These are phyloP conservation scores for Leccinum pallidistipes DNA, from an alignment of 1,284 basidiomycete species.

Conservation along the genomic window DNA sequence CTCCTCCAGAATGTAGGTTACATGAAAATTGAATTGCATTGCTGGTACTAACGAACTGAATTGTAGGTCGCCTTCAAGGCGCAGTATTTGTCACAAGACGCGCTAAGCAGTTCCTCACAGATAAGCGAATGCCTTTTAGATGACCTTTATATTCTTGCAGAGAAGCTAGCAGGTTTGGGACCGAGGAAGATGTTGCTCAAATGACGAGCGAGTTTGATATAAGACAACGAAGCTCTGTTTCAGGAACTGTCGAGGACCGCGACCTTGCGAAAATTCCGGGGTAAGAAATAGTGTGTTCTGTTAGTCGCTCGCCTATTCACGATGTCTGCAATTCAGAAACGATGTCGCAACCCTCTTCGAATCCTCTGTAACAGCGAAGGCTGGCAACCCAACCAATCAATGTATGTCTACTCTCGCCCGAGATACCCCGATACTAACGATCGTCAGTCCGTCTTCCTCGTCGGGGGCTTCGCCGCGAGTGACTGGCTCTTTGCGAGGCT, in stretches of 20 bases:
- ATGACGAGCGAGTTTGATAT: constrained; percentile 42
- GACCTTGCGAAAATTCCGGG: constrained; percentile 37
- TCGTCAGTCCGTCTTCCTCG: constrained; percentile 36
- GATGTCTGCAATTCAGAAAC: constrained; percentile 24
- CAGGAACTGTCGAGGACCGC: constrained; percentile 37
- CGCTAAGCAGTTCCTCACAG: constrained; percentile 32
- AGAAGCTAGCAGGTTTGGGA: constrained; percentile 31
- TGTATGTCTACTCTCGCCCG: constrained; percentile 17
- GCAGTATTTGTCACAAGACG: constrained; percentile 38
- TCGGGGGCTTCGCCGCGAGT: constrained; percentile 43
- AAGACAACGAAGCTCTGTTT: constrained; percentile 43
- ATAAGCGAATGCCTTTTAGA: constrained; percentile 16
- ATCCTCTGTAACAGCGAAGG: constrained; percentile 38
- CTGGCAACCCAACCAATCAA: constrained; percentile 26
- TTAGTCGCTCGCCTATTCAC: constrained; percentile 16
- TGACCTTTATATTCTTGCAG: constrained; percentile 23
- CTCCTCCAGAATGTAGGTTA: constrained; percentile 32
- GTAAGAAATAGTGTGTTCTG: constrained; percentile 23
- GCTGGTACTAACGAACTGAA: constrained; percentile 5
- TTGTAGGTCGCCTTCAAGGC: constrained; percentile 36
- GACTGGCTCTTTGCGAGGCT: constrained; percentile 38
- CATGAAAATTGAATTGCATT: background rate
- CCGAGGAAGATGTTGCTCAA: constrained; percentile 34
- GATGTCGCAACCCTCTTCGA: constrained; percentile 43
- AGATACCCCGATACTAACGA: constrained; percentile 5